These are phyloP conservation scores for Aspergillus bridgeri DNA, from an alignment of 495 filamentous ascomycete species.

Conservation along the genomic window DNA sequence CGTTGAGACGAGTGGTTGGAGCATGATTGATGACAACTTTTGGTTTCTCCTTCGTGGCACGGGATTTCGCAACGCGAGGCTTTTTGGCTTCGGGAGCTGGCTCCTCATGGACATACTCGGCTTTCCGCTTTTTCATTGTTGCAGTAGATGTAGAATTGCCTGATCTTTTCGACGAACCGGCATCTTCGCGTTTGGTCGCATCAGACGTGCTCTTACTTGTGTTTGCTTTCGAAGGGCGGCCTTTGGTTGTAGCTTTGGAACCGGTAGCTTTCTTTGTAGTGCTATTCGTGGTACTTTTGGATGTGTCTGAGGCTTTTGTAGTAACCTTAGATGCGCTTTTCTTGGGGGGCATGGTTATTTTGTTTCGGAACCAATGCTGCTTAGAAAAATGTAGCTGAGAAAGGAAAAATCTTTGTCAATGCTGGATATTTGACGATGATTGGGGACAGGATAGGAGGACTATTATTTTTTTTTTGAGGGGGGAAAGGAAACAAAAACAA, in stretches of 20 bases:
- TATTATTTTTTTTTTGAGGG: too few species aligned
- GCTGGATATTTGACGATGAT: too few species aligned
- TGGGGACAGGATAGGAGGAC: too few species aligned
- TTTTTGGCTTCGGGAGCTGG: conserved; percentile 28
- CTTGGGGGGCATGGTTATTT: conserved; percentile 34
- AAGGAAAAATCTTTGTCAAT: too few species aligned
- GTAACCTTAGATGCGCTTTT: conserved; percentile 24
- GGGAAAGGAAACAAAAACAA: too few species aligned
- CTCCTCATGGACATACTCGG: conserved; percentile 28
- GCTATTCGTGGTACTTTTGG: conserved; percentile 9
- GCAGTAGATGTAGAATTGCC: conserved; percentile 14
- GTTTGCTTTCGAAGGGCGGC: conserved; percentile 11
- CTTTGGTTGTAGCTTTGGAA: conserved; percentile 15
- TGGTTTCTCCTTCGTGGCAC: conserved; percentile 20
- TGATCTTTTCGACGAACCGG: conserved; percentile 18
- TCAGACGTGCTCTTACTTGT: conserved; percentile 9
- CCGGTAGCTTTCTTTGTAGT: conserved; percentile 14
- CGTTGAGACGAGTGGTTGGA: conserved; percentile 51
- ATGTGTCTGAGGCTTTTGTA: conserved; percentile 8
- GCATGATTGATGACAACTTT: conserved; percentile 44
- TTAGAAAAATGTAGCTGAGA: conserved; percentile 13
- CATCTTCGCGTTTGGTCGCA: conserved; percentile 15
- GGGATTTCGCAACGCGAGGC: conserved; percentile 24
- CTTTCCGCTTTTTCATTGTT: conserved; percentile 41
- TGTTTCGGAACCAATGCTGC: neutral